Percentiles rank a stretch among this genome's conserved stretches.
phyloP scores from a whole-genome alignment of 306 rosid species.

The Gillenia trifoliata region DNA sequence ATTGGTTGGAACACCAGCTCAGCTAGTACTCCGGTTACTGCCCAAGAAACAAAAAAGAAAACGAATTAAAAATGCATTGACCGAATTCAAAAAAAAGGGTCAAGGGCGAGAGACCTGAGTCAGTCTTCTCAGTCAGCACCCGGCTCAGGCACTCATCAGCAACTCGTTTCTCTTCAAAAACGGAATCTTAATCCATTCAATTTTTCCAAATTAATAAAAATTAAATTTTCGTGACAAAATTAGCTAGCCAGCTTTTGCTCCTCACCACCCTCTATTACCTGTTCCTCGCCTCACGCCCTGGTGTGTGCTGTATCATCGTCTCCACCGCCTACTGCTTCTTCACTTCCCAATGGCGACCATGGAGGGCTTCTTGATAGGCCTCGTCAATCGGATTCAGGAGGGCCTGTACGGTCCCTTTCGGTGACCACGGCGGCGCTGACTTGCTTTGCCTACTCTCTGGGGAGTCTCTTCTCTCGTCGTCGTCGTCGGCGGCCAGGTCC shows the following conservation, averaged over 20 bases:
- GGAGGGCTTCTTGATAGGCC: constrained; percentile 35
- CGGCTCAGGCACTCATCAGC: neutral
- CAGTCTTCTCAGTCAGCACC: neutral
- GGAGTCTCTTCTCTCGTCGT: constrained; percentile 41
- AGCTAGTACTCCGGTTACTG: too few species aligned
- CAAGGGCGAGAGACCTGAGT: neutral
- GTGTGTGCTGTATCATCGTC: neutral
- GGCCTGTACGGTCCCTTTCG: constrained; percentile 36
- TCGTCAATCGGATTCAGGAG: constrained; percentile 36
- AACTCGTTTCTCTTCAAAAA: neutral
- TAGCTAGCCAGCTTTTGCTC: constrained; percentile 17
- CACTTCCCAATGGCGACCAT: constrained; percentile 23
- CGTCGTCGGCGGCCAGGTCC: constrained; percentile 37
- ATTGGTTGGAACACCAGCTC: too few species aligned
- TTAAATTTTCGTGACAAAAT: neutral
- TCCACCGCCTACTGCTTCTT: neutral
- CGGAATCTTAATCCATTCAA: neutral
- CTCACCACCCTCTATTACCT: constrained; percentile 9
- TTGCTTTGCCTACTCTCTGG: constrained; percentile 39
- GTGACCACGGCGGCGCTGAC: constrained; percentile 29
- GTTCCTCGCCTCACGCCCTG: neutral
- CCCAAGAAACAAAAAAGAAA: too few species aligned
- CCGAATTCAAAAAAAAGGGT: constrained; percentile 13
- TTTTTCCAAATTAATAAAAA: neutral
- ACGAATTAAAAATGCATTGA: neutral